Evolutionary conservation across 2,329 filamentous ascomycete species (phyloP).

Genomic region (Monilinia fructigena): DNA sequence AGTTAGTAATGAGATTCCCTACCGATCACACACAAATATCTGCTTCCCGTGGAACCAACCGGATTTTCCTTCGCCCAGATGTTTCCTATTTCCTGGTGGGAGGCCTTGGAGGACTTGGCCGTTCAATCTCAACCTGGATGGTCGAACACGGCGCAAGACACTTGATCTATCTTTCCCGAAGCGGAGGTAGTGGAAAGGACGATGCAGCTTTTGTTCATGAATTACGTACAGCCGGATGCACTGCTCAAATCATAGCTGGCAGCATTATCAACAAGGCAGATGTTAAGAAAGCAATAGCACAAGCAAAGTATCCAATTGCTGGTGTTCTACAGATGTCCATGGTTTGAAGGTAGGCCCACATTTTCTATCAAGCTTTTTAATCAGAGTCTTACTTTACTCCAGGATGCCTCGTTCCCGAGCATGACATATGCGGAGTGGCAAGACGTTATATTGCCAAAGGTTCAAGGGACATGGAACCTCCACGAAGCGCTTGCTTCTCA

Average conservation of each 20-base stretch:
- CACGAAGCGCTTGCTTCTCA: conserved; percentile 39
- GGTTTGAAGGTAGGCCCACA: conserved; percentile 23
- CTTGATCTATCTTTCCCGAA: conserved; percentile 42
- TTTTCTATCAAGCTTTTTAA: neutral
- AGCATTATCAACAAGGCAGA: conserved; percentile 4
- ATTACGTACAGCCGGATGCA: neutral
- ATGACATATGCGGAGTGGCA: neutral
- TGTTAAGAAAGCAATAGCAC: conserved; percentile 13
- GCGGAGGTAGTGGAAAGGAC: conserved; percentile 24
- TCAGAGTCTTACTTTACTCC: too few species aligned
- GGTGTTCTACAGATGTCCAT: conserved; percentile 31
- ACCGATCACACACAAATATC: neutral
- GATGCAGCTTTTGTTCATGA: conserved; percentile 23
- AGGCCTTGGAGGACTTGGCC: conserved; percentile 3
- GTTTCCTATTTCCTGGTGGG: conserved; percentile 3
- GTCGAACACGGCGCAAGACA: conserved; percentile 41
- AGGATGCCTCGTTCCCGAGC: neutral
- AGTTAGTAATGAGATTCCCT: conserved; percentile 21
- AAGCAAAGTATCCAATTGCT: conserved; percentile 9
- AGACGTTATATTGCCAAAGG: conserved; percentile 45
- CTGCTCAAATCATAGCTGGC: neutral
- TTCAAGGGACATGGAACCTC: conserved; percentile 54
- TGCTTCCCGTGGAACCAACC: neutral
- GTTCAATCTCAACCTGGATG: conserved; percentile 41
- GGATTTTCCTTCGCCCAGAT: neutral